Conservation (phyloP, 1,284 basidiomycete genomes). For the Marasmius oreades region DNA sequence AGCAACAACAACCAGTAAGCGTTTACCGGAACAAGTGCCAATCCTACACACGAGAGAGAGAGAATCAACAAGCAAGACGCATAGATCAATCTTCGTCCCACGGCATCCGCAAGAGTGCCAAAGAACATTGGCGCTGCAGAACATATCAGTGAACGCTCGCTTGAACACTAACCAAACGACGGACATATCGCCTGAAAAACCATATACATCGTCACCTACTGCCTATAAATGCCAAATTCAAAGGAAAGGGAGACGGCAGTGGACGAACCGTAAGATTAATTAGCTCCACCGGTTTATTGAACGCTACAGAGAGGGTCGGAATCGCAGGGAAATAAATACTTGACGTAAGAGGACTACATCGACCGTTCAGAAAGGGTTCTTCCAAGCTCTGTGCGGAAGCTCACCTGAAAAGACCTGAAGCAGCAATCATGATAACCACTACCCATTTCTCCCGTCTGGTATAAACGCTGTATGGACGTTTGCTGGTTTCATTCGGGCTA, state of each 20-base stretch:
- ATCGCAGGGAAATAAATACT: slow-evolving; percentile 81
- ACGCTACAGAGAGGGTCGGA: slow-evolving; percentile 57
- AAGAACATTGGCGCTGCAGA: slow-evolving; percentile 56
- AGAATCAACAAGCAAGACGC: slow-evolving; percentile 50
- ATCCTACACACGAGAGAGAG: slow-evolving; percentile 51
- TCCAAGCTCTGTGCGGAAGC: neutral
- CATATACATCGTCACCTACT: slow-evolving; percentile 78
- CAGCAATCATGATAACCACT: slow-evolving; percentile 6
- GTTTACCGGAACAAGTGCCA: slow-evolving; percentile 56
- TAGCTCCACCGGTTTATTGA: slow-evolving; percentile 60
- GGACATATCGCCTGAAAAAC: slow-evolving; percentile 70
- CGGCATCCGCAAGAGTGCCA: slow-evolving; percentile 55
- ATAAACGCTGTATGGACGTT: slow-evolving; percentile 7
- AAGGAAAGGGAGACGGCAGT: neutral
- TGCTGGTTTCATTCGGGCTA: neutral
- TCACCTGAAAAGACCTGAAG: slow-evolving; percentile 7
- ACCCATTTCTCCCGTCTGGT: slow-evolving; percentile 9
- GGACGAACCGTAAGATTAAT: slow-evolving; percentile 60
- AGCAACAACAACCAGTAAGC: slow-evolving; percentile 62
- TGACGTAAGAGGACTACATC: slow-evolving; percentile 60
- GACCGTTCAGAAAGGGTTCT: neutral
- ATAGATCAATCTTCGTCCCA: slow-evolving; percentile 54
- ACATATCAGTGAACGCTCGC: slow-evolving; percentile 3
- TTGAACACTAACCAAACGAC: slow-evolving; percentile 14
- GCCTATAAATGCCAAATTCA: neutral